phyloP scores from a whole-genome alignment of 1,284 basidiomycete genomes.

The Anthracocystis setariae region DNA sequence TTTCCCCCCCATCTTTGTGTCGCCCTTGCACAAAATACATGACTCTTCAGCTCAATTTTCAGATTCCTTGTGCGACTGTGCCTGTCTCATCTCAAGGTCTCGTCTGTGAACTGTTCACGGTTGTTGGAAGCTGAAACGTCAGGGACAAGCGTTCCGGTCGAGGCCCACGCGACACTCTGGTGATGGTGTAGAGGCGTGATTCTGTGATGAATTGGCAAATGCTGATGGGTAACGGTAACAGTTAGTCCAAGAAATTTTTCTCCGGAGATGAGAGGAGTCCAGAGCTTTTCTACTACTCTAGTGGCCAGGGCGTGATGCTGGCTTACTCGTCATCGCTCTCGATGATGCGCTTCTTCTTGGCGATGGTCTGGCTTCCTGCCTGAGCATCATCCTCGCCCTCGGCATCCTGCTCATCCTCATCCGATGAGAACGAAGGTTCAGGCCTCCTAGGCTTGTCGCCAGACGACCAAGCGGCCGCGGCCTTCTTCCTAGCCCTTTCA shows the following conservation, averaged over 20 bases:
- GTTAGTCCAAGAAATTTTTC: background rate
- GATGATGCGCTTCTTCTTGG: slow-evolving; percentile 53
- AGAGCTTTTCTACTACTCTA: no score
- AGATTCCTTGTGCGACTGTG: background rate
- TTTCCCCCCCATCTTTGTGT: slow-evolving; percentile 21
- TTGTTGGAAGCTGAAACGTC: no score
- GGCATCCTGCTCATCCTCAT: slow-evolving; percentile 46
- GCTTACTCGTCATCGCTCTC: slow-evolving; percentile 49
- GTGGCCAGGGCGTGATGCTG: background rate
- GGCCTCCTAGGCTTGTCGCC: slow-evolving; percentile 33
- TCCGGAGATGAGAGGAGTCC: background rate
- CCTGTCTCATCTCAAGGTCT: no score
- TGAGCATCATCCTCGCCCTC: slow-evolving; percentile 25
- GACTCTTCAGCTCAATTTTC: slow-evolving; percentile 26
- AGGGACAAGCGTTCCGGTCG: no score
- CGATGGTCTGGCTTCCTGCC: slow-evolving; percentile 22
- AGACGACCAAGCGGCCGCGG: slow-evolving; percentile 11
- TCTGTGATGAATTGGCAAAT: no score
- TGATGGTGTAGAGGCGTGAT: no score
- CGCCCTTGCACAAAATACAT: slow-evolving; percentile 52
- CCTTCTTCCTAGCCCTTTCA: slow-evolving; percentile 41
- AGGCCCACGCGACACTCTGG: no score
- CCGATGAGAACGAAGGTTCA: slow-evolving; percentile 39
- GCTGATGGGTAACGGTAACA: background rate
- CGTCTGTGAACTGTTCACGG: no score